Evolutionary conservation across 2,329 filamentous ascomycete genomes (phyloP), one percentile per base, ranked within the genome.

Genomic region (Fusarium sp.): DNA sequence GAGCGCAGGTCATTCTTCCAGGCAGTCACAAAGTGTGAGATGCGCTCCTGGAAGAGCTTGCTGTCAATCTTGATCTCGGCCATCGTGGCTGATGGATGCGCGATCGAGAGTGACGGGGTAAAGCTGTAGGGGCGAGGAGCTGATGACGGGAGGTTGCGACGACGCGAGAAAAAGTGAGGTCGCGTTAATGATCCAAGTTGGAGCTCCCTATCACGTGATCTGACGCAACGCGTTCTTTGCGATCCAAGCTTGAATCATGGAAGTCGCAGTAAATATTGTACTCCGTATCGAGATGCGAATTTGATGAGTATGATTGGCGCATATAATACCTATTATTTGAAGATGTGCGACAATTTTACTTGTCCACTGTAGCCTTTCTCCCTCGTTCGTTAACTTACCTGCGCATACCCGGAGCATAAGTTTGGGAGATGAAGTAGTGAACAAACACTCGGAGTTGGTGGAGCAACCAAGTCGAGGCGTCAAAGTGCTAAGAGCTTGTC

Each of bases 1-100:
- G 91, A 88, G 76, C 94, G 91, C 84, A 97, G 95, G 85, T 98
- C 95, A 74, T 92, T 89, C 85, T 97, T 98, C 96, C 96, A 99
- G 82, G 93, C 89, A 74, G 92, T 89, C 77, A 94, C 87, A 75
- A 99, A 91, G 77, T 91, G 90, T 71, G 90, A 90, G 71, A 98
- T 87, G 77, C 96, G 94, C 83, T 96, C 94, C 81, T 97, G 94
- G 84, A 99, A 99, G 78, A 89, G 85, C 80, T 91, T 90, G 83
- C 91, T 92, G 84, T 98, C 94, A 84, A 99, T 97, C 83, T 92
- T 93, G 83, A 99, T 97, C 81, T 96, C 92, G 77, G 85, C 86
- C 88, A 89, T 89, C 79, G 77, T 83, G 79, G 77, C 76, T 75
- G 72, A 75, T 76, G 75, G 66, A 65, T 64, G 70, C 72, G 72